Evolutionary conservation across 208 protist genomes (phyloP), one percentile per base, ranked within the genome.

Genomic region (Acanthamoeba divionensis): DNA sequence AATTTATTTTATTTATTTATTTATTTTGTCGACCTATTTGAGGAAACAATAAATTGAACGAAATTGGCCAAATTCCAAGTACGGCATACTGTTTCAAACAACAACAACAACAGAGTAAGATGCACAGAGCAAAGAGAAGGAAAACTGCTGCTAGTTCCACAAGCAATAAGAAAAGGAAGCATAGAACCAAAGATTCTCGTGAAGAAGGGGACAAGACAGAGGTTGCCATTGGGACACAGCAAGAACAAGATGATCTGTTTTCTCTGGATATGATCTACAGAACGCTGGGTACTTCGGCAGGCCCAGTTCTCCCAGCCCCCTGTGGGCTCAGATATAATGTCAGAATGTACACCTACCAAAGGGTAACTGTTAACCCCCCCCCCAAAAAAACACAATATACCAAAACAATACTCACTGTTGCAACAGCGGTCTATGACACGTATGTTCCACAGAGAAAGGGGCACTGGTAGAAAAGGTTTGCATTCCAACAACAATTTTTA

Each of bases 291-390:
- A 24, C 57, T 8, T 41, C 80, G 15, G 9, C 60, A 1, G 24
- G 29, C 15, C 0, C 80, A 21, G 52, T 36, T 26, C 36, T 47
- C 4, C 24, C 29, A 21, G 80, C 80, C 5, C 80, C 80, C 0
- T n/a, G 71, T 2, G 80, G 80, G 2, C 80, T 88, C 18, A 54
- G 80, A 26, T 44, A 31, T 3, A 41, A 45, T 12, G 80, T 88
- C n/a, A 47, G 12, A 7, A 88, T 88, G 80, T 88, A 88, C 55
- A 10, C 6, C 41, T 88, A 88, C 57, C 80, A 88, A 15, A 44
- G 33, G 80, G 80, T 52, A 45, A 38, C 73, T 33, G 7, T 62
- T 7, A 8, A 18, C 48, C 45, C n/a, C 24, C 9, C 66, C n/a
- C 65, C 65, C 2, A 33, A 67, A 12, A 67, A 67, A 29, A 31